Conservation (phyloP, 2,329 filamentous ascomycete genomes). For the Ceratocystis smalleyi region DNA sequence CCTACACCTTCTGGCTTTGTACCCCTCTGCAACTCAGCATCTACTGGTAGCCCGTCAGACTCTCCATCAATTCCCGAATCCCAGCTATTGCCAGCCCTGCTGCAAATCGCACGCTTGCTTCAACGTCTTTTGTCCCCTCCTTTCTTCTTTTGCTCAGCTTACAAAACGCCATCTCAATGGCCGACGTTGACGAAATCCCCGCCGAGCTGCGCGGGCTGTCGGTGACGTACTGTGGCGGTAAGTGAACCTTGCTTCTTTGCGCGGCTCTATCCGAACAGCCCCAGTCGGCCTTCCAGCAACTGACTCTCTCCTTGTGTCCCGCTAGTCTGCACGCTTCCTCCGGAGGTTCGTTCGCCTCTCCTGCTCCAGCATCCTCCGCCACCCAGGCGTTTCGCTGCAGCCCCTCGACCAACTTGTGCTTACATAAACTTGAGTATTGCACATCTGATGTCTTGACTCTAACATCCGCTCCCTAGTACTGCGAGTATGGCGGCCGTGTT, state of each 20-base stretch:
- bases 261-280: too few relatives aligned
- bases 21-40: too few relatives aligned
- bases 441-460: background rate
- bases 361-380: background rate
- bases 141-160: background rate
- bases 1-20: too few relatives aligned
- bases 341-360: constrained; percentile 36
- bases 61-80: background rate
- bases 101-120: background rate
- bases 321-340: constrained; percentile 48
- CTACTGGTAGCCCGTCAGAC: too few relatives aligned
- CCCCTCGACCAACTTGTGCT: constrained; percentile 7
- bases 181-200: constrained; percentile 14
- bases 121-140: background rate
- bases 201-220: constrained; percentile 14
- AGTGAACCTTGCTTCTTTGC: constrained; percentile 20
- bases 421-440: background rate
- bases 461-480: constrained; percentile 52
- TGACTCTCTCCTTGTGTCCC: constrained; percentile 3
- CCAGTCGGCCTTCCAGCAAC: background rate
- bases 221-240: constrained; percentile 45
- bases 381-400: constrained; percentile 8
- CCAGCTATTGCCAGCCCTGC: background rate
- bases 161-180: constrained; percentile 11
- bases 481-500: constrained; percentile 90